Evolutionary conservation across 257 asterid species (phyloP), one percentile per base, ranked within the genome.

Genomic region (Paraleonurus japonicus): DNA sequence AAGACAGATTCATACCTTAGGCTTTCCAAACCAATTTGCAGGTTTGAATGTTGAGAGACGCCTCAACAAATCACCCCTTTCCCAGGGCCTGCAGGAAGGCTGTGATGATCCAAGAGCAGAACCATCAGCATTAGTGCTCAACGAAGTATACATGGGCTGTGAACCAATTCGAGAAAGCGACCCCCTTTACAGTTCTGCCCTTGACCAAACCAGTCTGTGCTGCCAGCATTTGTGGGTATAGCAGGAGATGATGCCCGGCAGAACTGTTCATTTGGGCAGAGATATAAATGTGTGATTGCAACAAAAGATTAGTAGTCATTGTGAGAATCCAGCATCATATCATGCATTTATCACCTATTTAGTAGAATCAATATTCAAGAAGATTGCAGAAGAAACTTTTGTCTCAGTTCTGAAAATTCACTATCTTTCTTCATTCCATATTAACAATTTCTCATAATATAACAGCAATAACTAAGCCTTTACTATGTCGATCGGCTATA

Each of bases 41-140:
- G 99, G 98, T 73, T 76, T 85, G 84, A 95, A 95, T 27, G 96
- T 92, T 57, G 98, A 89, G 79, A 95, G 97, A 23, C 96, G 96
- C 84, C 95, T 88, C 77, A 95, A 79, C 66, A 95, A 77, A 83
- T 95, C 99, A 77, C 98, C 96, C 85, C 99, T 85, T 81, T 95
- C 99, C 97, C 99, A 92, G 67, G 99, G 98, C 83, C 99, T 87
- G 78, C 99, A 95, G n/a, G 98, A 88, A 71, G 97, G 91, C 81
- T 87, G 96, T 51, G 97, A 92, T 15, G 97, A 84, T 75, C 96
- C 97, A 70, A 92, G 89, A 50, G 90, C 94, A 71, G 96, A 90
- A 81, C 96, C 98, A 85, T 90, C 92, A 67, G 89, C 97, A 79
- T 92, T 95, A 54, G 89, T 88, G 79, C 99, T 88, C 87, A 85